These are phyloP conservation scores for Fusarium nanum DNA, from an alignment of 2,329 filamentous ascomycete species.

Conservation along the genomic window DNA sequence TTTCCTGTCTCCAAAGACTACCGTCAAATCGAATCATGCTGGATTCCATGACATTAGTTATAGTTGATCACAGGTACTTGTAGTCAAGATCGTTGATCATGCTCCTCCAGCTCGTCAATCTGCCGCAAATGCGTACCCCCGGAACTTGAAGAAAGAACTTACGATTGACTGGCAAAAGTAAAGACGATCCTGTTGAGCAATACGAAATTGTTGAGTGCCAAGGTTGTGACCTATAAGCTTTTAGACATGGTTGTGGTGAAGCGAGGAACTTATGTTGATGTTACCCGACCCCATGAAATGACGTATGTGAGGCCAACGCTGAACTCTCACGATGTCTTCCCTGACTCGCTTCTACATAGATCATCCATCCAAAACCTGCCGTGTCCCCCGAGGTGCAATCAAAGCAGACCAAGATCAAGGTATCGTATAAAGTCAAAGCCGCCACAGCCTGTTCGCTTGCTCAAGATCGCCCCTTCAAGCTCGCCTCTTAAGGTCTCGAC, in stretches of 20 bases:
- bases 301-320: neutral
- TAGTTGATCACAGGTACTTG: neutral
- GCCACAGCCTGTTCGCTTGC: rapidly evolving
- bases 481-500: neutral
- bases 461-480: too few relatives aligned
- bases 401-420: neutral
- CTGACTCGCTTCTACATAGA: neutral
- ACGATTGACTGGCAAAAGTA: neutral
- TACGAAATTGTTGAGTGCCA: neutral
- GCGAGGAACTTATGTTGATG: neutral
- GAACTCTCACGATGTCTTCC: neutral
- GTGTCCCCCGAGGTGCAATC: neutral
- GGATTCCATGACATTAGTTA: too few relatives aligned
- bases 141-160: rapidly evolving
- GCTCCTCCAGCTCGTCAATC: neutral
- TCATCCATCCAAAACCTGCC: neutral
- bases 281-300: neutral
- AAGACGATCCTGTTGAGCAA: neutral
- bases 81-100: neutral
- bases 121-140: too few relatives aligned
- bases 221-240: neutral
- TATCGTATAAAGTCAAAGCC: neutral
- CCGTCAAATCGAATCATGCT: too few relatives aligned
- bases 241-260: neutral
- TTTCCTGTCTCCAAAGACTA: too few relatives aligned